Percentiles rank a stretch among this genome's conserved stretches.
phyloP scores from a whole-genome alignment of 805 yeast species.

The Metschnikowia corniflorae region DNA sequence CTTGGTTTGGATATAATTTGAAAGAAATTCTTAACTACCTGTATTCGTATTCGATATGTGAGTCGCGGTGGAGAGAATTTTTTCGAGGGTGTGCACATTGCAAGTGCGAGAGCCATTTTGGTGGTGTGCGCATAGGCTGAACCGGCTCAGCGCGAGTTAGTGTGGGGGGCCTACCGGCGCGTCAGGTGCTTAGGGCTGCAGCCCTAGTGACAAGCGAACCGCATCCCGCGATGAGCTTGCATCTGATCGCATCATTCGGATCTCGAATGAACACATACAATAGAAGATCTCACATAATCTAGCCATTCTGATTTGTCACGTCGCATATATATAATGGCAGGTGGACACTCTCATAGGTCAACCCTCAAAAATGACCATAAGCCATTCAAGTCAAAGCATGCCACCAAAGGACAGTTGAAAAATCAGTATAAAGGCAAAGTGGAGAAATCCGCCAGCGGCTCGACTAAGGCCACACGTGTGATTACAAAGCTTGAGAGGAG shows the following conservation, averaged over 20 bases:
- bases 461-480: slow-evolving; percentile 35
- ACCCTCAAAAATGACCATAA: slow-evolving; percentile 83
- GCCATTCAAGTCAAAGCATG: slow-evolving; percentile 86
- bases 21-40: neutral
- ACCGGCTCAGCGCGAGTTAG: too few species aligned
- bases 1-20: slow-evolving; percentile 10
- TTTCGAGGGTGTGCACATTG: slow-evolving; percentile 13
- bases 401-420: slow-evolving; percentile 83
- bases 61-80: slow-evolving; percentile 14
- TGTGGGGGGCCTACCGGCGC: too few species aligned
- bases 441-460: slow-evolving; percentile 51
- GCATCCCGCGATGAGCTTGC: slow-evolving; percentile 8
- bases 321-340: slow-evolving; percentile 60
- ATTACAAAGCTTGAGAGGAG: slow-evolving; percentile 61
- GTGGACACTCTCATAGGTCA: slow-evolving; percentile 75
- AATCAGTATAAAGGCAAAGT: slow-evolving; percentile 82
- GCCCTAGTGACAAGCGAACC: slow-evolving; percentile 9
- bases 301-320: too few species aligned
- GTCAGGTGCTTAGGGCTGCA: slow-evolving; percentile 7
- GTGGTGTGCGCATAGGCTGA: too few species aligned
- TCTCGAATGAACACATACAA: too few species aligned
- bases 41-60: slow-evolving; percentile 2
- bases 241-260: too few species aligned
- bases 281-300: too few species aligned
- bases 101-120: slow-evolving; percentile 3